These are phyloP conservation scores for Borovskyia barvae DNA, from an alignment of 208 protist genomes.

Conservation along the genomic window DNA sequence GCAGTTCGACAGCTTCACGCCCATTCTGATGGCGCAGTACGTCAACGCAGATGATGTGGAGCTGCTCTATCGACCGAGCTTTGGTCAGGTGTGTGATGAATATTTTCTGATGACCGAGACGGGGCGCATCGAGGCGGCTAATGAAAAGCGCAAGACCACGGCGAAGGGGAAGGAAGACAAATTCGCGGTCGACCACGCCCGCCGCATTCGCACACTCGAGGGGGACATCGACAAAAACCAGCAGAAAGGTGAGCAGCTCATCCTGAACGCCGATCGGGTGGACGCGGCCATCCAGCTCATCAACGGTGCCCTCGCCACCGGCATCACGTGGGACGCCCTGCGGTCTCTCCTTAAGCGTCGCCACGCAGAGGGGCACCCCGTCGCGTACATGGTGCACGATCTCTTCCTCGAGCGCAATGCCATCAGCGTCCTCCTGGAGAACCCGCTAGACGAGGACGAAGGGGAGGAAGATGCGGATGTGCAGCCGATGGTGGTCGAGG, in stretches of 20 bases:
- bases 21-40: constrained; percentile 88
- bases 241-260: constrained; percentile 82
- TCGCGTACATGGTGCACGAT: constrained; percentile 92
- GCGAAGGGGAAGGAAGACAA: constrained; percentile 91
- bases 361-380: constrained; percentile 86
- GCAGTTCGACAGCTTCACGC: constrained; percentile 90
- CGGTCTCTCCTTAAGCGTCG: constrained; percentile 73
- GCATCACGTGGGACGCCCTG: constrained; percentile 88
- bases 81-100: constrained; percentile 91
- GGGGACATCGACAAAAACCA: constrained; percentile 47
- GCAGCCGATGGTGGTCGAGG: constrained; percentile 74
- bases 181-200: constrained; percentile 82
- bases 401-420: constrained; percentile 89
- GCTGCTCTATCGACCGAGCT: constrained; percentile 53
- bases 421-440: constrained; percentile 82
- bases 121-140: constrained; percentile 82
- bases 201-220: constrained; percentile 83
- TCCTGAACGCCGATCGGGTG: constrained; percentile 83
- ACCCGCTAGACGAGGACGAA: constrained; percentile 50
- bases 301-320: constrained; percentile 68
- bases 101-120: constrained; percentile 93
- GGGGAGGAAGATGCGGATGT: constrained; percentile 65
- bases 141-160: constrained; percentile 66
- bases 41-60: constrained; percentile 28
- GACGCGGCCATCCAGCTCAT: constrained; percentile 91